These are phyloP conservation scores for Metschnikowia arizonensis DNA, from an alignment of 805 yeast species.

Conservation along the genomic window DNA sequence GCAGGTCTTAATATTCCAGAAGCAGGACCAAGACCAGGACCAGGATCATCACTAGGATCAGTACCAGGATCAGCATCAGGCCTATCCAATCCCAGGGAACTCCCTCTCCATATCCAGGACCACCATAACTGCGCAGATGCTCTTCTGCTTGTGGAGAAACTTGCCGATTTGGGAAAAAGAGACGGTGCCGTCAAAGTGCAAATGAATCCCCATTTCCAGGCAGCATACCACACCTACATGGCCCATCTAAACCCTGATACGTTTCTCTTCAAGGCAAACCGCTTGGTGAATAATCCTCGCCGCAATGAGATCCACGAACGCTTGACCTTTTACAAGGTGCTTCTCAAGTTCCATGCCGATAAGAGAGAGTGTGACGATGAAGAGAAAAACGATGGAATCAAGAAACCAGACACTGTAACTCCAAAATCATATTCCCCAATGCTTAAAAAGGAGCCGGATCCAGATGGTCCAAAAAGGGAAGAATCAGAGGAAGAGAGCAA, in stretches of 20 bases:
- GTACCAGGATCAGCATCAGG: too few relatives aligned
- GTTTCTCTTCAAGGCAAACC: slow-evolving; percentile 49
- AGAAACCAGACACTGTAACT: too few relatives aligned
- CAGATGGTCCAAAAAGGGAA: background rate
- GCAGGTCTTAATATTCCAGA: background rate
- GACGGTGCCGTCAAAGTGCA: slow-evolving; percentile 75
- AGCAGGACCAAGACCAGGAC: background rate
- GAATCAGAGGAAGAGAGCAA: background rate
- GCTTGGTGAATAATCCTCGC: slow-evolving; percentile 44
- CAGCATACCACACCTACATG: slow-evolving; percentile 13
- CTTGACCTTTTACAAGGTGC: slow-evolving; percentile 44
- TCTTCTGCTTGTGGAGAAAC: slow-evolving; percentile 54
- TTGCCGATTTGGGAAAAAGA: slow-evolving; percentile 46
- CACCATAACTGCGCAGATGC: slow-evolving; percentile 59
- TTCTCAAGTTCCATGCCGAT: slow-evolving; percentile 39
- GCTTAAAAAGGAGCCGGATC: background rate
- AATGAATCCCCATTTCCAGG: slow-evolving; percentile 44
- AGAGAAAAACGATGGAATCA: background rate
- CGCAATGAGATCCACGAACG: slow-evolving; percentile 42
- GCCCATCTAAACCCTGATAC: slow-evolving; percentile 41
- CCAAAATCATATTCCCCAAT: background rate
- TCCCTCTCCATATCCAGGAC: slow-evolving; percentile 53
- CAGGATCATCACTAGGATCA: too few relatives aligned
- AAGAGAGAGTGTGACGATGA: background rate
- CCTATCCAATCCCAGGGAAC: slow-evolving; percentile 10